Conservation (phyloP, 2,329 filamentous ascomycete species). For the Nannizziopsis arthrosporioides region DNA sequence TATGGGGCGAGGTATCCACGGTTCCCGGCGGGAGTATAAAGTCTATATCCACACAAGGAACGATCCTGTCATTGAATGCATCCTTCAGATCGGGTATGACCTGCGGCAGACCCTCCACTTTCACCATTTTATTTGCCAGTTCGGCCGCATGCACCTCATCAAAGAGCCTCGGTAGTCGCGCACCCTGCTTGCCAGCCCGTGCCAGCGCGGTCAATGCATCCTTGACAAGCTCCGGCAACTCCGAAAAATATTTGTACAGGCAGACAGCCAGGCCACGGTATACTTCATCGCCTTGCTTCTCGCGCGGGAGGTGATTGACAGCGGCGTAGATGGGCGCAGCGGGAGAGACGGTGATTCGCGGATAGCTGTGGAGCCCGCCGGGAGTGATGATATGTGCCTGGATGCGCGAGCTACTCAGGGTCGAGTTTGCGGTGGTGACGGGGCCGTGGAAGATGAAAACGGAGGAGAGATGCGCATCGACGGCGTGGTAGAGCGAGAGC, state of each 20-base stretch:
- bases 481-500: slow-evolving; percentile 78
- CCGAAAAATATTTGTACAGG: slow-evolving; percentile 84
- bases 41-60: slow-evolving; percentile 80
- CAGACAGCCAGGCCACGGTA: slow-evolving; percentile 85
- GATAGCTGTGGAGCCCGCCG: slow-evolving; percentile 79
- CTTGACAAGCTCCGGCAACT: slow-evolving; percentile 69
- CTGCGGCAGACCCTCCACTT: slow-evolving; percentile 63
- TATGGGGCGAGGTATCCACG: slow-evolving; percentile 50
- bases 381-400: slow-evolving; percentile 87
- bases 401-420: slow-evolving; percentile 79
- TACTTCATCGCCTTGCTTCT: slow-evolving; percentile 90
- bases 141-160: slow-evolving; percentile 87
- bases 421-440: slow-evolving; percentile 78
- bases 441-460: slow-evolving; percentile 86
- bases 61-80: slow-evolving; percentile 66
- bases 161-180: slow-evolving; percentile 60
- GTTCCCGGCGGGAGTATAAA: slow-evolving; percentile 69
- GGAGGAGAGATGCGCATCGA: slow-evolving; percentile 67
- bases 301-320: slow-evolving; percentile 78
- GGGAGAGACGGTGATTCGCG: slow-evolving; percentile 82
- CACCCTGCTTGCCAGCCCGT: slow-evolving; percentile 45
- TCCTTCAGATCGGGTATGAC: slow-evolving; percentile 61
- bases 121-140: slow-evolving; percentile 71
- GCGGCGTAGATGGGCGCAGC: slow-evolving; percentile 84
- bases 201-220: slow-evolving; percentile 49